Evolutionary conservation across 192 early-diverging fungal species (phyloP).

Genomic region (Umbelopsis sp.): DNA sequence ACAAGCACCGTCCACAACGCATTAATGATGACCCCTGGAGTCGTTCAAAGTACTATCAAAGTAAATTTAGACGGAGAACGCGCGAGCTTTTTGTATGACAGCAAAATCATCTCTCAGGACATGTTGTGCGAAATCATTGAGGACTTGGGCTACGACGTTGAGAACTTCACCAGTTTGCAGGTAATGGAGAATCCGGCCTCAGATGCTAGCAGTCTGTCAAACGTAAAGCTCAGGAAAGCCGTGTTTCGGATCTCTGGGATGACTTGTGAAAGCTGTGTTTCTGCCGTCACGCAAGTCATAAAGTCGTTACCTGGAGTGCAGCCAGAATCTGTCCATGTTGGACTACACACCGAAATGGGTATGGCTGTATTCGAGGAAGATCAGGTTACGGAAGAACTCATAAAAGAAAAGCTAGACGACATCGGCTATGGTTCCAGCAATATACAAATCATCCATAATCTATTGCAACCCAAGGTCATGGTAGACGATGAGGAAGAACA

Average conservation of each 20-base stretch:
- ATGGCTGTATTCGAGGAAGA: conserved; percentile 29
- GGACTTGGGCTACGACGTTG: conserved; percentile 72
- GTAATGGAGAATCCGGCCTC: conserved; percentile 32
- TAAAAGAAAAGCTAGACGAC: conserved; percentile 59
- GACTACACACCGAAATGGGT: conserved; percentile 41
- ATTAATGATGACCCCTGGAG: neutral
- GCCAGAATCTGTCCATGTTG: conserved; percentile 48
- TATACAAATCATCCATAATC: conserved; percentile 34
- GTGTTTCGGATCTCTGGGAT: conserved; percentile 65
- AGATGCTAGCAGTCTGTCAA: conserved; percentile 2
- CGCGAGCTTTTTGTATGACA: conserved; percentile 2
- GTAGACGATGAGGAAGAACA: conserved; percentile 7
- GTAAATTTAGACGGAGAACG: conserved; percentile 19
- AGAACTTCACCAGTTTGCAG: neutral
- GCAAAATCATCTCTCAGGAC: conserved; percentile 22
- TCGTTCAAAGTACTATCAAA: conserved; percentile 4
- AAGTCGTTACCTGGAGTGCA: conserved; percentile 50
- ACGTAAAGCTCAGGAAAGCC: conserved; percentile 21
- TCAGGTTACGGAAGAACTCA: neutral
- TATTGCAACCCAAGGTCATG: conserved; percentile 26
- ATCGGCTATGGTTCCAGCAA: conserved; percentile 60
- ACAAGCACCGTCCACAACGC: conserved; percentile 24
- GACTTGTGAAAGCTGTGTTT: conserved; percentile 87
- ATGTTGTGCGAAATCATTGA: conserved; percentile 60
- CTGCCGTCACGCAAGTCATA: conserved; percentile 62